Base-by-base conservation (phyloP, 257 asterid genomes). In the Misopates orontium region DNA sequence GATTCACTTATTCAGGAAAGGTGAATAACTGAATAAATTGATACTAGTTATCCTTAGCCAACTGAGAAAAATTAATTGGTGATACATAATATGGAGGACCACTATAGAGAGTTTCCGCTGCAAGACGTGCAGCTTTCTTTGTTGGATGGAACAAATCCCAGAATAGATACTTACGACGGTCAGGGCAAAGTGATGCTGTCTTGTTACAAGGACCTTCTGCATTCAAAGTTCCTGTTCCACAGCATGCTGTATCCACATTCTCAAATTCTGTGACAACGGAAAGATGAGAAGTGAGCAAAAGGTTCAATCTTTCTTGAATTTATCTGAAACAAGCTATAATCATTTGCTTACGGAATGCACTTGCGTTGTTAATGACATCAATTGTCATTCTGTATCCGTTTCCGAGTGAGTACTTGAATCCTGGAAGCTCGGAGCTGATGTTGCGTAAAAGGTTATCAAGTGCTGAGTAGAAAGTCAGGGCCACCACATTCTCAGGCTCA, bases 101-200 rank as follows among this genome's bases (percentile, higher is more conserved):
- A 22, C 9, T 4, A 17, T 64, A 75, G 65, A 79, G 78, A 9
- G 67, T 66, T 18, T 49, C 15, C 8, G 90, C 94, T 1, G 85
- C 86, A 52, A 75, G 50, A n/a, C 9, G 0, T 0, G 87, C 56
- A 18, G 87, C 89, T 61, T 23, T 15, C 62, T 75, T 78, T 2
- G 91, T 87, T 0, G 95, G 95, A 59, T 87, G 95, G 73, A 52
- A 75, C 80, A 63, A 56, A 69, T 84, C 89, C 85, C 84, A 84
- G 76, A 84, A 87, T 48, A 84, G 64, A 68, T 71, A 79, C 40
- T 52, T 41, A 0, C 36, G 21, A 3, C 86, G 79, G 41, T 83
- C 77, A 0, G 53, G 13, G 69, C 92, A 87, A 49, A 87, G 58
- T 10, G 66, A 10, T 8, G 90, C 77, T 6, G 69, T 69, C 18